Percentiles rank a stretch among this genome's conserved stretches.
phyloP scores from a whole-genome alignment of 1,139 yeast genomes.

The Lodderomyces oxycetoniae region DNA sequence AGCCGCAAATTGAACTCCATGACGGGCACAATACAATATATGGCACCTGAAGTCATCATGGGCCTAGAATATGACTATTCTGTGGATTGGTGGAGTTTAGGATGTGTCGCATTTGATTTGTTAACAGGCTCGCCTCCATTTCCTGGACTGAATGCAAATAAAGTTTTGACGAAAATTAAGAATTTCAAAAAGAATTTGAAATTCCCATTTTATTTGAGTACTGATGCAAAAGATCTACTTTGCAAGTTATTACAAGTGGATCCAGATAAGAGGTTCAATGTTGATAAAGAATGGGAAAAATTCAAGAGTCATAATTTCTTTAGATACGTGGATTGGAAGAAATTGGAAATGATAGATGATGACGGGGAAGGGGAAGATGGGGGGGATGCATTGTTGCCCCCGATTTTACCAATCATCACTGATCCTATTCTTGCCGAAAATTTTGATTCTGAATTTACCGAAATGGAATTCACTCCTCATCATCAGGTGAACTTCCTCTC shows the following conservation, averaged over 20 bases:
- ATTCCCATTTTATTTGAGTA: slow-evolving; percentile 75
- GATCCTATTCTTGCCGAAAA: slow-evolving; percentile 88
- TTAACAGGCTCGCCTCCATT: slow-evolving; percentile 93
- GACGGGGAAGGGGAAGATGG: slow-evolving; percentile 12
- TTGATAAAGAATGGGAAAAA: slow-evolving; percentile 47
- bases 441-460: slow-evolving; percentile 83
- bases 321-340: slow-evolving; percentile 73
- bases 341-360: slow-evolving; percentile 41
- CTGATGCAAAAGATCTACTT: slow-evolving; percentile 81
- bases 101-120: slow-evolving; percentile 83
- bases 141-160: slow-evolving; percentile 82
- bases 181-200: slow-evolving; percentile 60
- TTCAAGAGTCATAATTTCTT: slow-evolving; percentile 74
- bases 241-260: slow-evolving; percentile 70
- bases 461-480: slow-evolving; percentile 50
- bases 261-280: slow-evolving; percentile 68
- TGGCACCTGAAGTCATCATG: slow-evolving; percentile 90
- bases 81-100: slow-evolving; percentile 98
- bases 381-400: slow-evolving; percentile 47
- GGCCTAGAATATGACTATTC: slow-evolving; percentile 82
- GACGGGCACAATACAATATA: slow-evolving; percentile 92
- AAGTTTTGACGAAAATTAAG: slow-evolving; percentile 74
- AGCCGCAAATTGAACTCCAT: slow-evolving; percentile 49
- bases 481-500: slow-evolving; percentile 18
- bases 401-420: slow-evolving; percentile 81